Base-by-base conservation (phyloP, 441 rosid genomes). In the Macaranga tanarius region DNA sequence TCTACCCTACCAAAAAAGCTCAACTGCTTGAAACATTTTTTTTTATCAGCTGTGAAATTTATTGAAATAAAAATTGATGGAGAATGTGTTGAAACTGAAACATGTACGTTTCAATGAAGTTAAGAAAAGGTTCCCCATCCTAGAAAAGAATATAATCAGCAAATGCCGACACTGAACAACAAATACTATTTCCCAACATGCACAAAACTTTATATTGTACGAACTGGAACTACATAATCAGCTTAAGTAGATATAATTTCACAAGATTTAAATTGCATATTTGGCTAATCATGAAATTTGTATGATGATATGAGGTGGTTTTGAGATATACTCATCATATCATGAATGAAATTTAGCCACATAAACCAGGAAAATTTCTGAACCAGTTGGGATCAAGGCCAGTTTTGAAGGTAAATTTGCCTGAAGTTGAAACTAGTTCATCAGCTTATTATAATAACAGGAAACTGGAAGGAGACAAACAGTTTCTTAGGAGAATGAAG, bases 291-390 rank as follows among this genome's bases (percentile, higher is more conserved):
- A n/a, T n/a, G n/a, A n/a, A n/a, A n/a, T n/a, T n/a, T n/a, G n/a
- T n/a, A n/a, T n/a, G n/a, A n/a, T n/a, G n/a, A n/a, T n/a, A n/a
- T n/a, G n/a, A 34, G 66, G 44, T 63, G 50, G 59, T 44, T 4
- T 52, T 22, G 16, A 13, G 50, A 44, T 55, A 40, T 42, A 66
- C 47, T 52, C 11, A 28, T 23, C 57, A 72, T 51, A 65, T 25
- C 20, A 31, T 10, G 31, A 68, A 40, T 44, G 56, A 65, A 40
- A 64, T 25, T 19, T 12, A 16, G 69, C 80, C n/a, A 58, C 67
- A 40, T 61, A 20, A 45, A 65, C 59, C 16, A n/a, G 38, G 44
- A 45, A 67, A 62, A 23, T 19, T 16, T 0, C 44, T 62, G 40
- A 48, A 61, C 22, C 17, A 56, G 16, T 51, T 55, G 55, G 31